Evolutionary conservation across 345 rosid species (phyloP).

Genomic region (Sonneratia alba): DNA sequence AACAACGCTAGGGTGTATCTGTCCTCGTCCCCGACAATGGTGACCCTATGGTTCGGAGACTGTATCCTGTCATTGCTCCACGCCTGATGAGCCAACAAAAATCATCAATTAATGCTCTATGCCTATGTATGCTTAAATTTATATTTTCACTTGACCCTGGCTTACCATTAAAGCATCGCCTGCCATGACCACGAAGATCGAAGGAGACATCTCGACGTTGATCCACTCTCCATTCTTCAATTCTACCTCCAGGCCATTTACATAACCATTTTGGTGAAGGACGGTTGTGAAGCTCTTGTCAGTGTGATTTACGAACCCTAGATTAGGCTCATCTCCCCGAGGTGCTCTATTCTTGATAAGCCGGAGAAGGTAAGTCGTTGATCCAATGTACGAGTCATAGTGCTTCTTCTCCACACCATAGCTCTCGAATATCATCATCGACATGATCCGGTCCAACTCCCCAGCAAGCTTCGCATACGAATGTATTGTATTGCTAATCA

Average conservation of each 20-base stretch:
- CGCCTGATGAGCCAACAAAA: neutral
- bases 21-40: conserved; percentile 1
- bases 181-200: conserved; percentile 21
- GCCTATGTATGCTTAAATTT: neutral
- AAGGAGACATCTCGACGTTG: conserved; percentile 14
- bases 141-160: neutral
- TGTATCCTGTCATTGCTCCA: conserved; percentile 18
- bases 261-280: conserved; percentile 27
- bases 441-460: conserved; percentile 19
- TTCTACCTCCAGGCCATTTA: conserved; percentile 29
- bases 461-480: conserved; percentile 15
- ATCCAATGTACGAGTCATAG: conserved; percentile 19
- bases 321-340: conserved; percentile 15
- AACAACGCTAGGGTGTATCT: conserved; percentile 16
- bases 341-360: conserved; percentile 27
- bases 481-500: conserved; percentile 15
- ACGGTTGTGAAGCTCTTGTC: conserved; percentile 29
- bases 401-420: conserved; percentile 21
- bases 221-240: conserved; percentile 28
- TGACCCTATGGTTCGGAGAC: conserved; percentile 7
- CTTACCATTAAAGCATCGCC: conserved; percentile 24
- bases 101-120: no score
- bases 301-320: conserved; percentile 16
- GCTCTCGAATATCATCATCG: conserved; percentile 26
- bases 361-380: conserved; percentile 21